Evolutionary conservation across 116 monocot genomes (phyloP), one percentile per base, ranked within the genome.

Genomic region (Zostera marina): DNA sequence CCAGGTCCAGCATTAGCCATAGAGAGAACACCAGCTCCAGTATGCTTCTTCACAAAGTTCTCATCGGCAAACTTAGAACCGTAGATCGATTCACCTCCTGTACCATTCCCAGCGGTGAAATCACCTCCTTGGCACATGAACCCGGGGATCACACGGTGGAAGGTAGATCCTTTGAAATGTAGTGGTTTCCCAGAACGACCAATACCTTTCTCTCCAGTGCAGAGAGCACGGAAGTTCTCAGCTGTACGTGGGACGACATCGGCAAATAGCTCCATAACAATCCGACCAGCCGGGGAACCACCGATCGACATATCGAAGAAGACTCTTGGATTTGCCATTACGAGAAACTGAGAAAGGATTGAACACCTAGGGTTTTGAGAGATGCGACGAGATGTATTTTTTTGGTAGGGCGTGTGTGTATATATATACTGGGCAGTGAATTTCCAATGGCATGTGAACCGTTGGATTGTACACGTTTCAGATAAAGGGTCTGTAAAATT

Each of bases 101-200:
- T 88, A 39, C 88, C 88, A 69, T 88, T 78, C 9, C 83, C 83
- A 44, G 70, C 73, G 15, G 88, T 88, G 80, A 88, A 88, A 71
- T 88, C 88, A 21, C 88, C 88, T 12, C 88, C 88, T 68, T 88
- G 88, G 71, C 88, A 88, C 88, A 88, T 88, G 78, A 88, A 88
- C 0, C 44, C 44, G 2, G 88, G 83, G 77, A 88, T 88, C 65
- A 88, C 80, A 15, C 88, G 77, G 80, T 88, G 88, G 68, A 88
- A 88, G 59, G 66, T 13, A 0, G 88, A 88, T 3, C 88, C 88
- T 75, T 80, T 88, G 73, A 61, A 83, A 73, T 81, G 80, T 51
- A 88, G 88, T 13, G 83, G 83, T 73, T 83, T 88, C 54, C 83
- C 75, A 16, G 60, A 52, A 15, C 67, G 69, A 15, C 83, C 83